Base-by-base conservation (phyloP, 352 stramenopile genomes). In the Phytophthora sp. region DNA sequence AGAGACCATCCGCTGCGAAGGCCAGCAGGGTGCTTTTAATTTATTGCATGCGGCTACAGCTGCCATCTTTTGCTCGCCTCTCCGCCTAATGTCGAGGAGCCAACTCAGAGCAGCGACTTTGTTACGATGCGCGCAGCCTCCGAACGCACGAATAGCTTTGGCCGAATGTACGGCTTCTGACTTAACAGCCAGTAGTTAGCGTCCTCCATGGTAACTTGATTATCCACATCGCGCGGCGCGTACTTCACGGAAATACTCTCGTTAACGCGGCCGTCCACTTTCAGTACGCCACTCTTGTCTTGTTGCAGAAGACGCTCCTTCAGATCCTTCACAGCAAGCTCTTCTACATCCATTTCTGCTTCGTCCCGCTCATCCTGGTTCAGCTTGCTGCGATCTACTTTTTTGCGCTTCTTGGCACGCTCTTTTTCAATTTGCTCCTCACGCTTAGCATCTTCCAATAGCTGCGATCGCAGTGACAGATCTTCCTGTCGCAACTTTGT, bases 381-480 rank as follows among this genome's bases (percentile, higher is more conserved):
- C 38, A 84, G 44, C 49, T 92, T 92, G 54, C 79, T 87, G 23
- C 83, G 82, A 32, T 96, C 87, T 21, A 91, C 82, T 59, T 96
- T 96, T 58, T 94, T 92, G 13, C 87, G 87, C 64, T 94, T 96
- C 67, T 93, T 93, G 6, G 79, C 80, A 9, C 85, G 82, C 53
- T 96, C 87, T 28, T 87, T 89, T 42, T 94, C 87, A 0, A 76
- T 70, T 24, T 81, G 65, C 31, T 94, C 87, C 43, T 96, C 87
- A 7, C 77, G 80, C 46, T 86, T 91, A 0, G 84, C 87, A 31
- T 96, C 87, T 38, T 96, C 87, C 24, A 96, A 60, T 35, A 96
- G 48, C 13, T 76, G 62, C 15, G 72, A 57, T 0, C 85, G 85
- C 32, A 94, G 45, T 21, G 61, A 44, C 21, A 94, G 20, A 63